Percentiles rank a stretch among this genome's conserved stretches.
phyloP scores from a whole-genome alignment of 768 basidiomycete species.

The Fistulinella prunicolor region DNA sequence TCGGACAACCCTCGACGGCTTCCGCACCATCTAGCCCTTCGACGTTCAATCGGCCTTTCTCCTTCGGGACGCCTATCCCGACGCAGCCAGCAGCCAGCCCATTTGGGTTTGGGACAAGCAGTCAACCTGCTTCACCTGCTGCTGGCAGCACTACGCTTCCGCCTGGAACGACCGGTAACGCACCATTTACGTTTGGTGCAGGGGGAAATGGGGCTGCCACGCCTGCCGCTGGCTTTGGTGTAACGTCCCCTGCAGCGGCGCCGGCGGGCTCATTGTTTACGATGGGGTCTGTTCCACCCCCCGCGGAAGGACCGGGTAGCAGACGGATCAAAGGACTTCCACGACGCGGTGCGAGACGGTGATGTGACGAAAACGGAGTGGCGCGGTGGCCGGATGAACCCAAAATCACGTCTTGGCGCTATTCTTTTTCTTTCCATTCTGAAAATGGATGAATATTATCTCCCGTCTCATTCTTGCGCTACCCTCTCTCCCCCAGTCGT shows the following conservation, averaged over 20 bases:
- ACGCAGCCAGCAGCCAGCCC: constrained; percentile 32
- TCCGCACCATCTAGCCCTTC: constrained; percentile 61
- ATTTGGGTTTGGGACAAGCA: constrained; percentile 50
- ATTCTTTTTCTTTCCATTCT: constrained; percentile 8
- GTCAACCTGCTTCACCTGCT: constrained; percentile 60
- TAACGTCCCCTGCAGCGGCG: constrained; percentile 34
- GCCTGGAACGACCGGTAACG: constrained; percentile 24
- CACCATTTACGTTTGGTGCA: constrained; percentile 39
- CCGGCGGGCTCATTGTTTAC: constrained; percentile 46
- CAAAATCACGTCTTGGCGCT: constrained; percentile 5
- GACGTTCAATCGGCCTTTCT: constrained; percentile 51
- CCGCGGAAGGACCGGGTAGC: constrained; percentile 33
- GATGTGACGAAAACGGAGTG: constrained; percentile 9
- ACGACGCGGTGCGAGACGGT: constrained; percentile 35
- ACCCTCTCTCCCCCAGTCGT: constrained; percentile 13
- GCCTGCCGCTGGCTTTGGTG: constrained; percentile 41
- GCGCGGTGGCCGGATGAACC: constrained; percentile 13
- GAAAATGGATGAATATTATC: constrained; percentile 11
- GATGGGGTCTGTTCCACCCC: constrained; percentile 54
- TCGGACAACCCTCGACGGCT: constrained; percentile 39
- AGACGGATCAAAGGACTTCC: constrained; percentile 58
- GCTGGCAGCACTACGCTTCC: constrained; percentile 34
- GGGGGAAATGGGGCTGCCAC: constrained; percentile 33
- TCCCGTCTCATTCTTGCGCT: constrained; percentile 15
- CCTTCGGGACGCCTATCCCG: constrained; percentile 43